A percentile compares a stretch with the other conserved stretches of the same genome.
These are phyloP conservation scores for Multifurca ochricompacta DNA, from an alignment of 768 basidiomycete genomes.

Conservation along the genomic window DNA sequence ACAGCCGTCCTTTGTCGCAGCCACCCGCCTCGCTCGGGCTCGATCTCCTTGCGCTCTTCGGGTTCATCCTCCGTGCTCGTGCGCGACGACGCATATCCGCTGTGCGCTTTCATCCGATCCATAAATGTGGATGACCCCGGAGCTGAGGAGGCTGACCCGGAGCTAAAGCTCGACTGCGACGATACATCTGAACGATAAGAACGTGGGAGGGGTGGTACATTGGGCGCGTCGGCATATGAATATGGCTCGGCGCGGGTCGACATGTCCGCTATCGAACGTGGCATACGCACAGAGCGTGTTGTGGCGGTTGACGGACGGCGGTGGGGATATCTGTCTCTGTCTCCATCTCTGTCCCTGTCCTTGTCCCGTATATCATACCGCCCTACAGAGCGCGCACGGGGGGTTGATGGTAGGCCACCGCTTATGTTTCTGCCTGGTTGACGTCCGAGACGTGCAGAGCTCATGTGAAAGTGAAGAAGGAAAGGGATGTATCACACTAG, in stretches of 20 bases:
- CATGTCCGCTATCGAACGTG: conserved; percentile 21
- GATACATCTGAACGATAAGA: conserved; percentile 7
- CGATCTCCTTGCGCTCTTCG: conserved; percentile 7
- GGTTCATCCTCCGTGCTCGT: conserved; percentile 39
- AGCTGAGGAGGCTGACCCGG: conserved; percentile 25
- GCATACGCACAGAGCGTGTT: conserved; percentile 20
- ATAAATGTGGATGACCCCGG: conserved; percentile 29
- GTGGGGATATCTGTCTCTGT: conserved; percentile 13
- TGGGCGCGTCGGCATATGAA: neutral
- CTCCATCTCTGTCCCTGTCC: conserved; percentile 7
- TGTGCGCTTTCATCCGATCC: conserved; percentile 28
- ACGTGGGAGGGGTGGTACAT: conserved; percentile 21
- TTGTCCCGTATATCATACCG: conserved; percentile 13
- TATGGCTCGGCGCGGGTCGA: conserved; percentile 2
- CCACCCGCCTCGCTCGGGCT: neutral
- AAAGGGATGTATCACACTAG: neutral
- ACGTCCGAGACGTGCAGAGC: conserved; percentile 8
- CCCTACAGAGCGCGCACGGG: conserved; percentile 32
- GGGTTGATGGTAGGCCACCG: conserved; percentile 35
- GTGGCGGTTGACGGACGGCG: conserved; percentile 8
- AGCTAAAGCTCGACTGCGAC: conserved; percentile 21
- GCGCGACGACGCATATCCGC: conserved; percentile 34
- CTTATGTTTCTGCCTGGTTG: neutral
- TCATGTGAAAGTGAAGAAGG: conserved; percentile 7
- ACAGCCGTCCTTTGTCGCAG: neutral